Evolutionary conservation across 768 basidiomycete species (phyloP), one percentile per base, ranked within the genome.

Genomic region (Podaxis pistillaris): DNA sequence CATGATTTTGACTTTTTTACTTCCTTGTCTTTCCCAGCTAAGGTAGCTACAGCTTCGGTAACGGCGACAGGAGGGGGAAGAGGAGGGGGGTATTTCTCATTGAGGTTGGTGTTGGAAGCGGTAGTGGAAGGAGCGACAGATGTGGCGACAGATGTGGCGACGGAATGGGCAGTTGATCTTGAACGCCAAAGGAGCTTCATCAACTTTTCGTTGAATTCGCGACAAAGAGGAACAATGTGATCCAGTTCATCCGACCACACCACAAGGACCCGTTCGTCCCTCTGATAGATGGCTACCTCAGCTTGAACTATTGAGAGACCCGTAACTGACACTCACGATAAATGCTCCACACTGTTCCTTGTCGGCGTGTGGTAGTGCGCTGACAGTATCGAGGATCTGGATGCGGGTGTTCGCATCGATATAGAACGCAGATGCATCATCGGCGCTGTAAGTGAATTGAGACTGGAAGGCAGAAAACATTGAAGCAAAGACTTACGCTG

Each of bases 311-410:
- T 7, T 36, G n/a, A 37, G 30, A 60, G 57, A 36, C 56, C 13
- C 9, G 24, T 49, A 22, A 40, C 37, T 56, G 60, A 53, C 51
- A 80, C 83, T 69, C 72, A 89, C 91, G 58, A 94, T 82, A 71
- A 96, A 96, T 12, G 94, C 94, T 19, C 88, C 94, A 55, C 90
- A 93, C 68, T 95, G 93, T 70, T 95, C 93, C 77, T 94, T 95
- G 71, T 95, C 91, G 6, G 93, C 93, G 44, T 83, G 81, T 5
- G 88, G 84, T 46, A 96, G 77, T 61, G 84, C 80, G 57, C 71
- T 68, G 67, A 95, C 85, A 15, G 84, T 84, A 63, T 91, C 88
- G 26, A 96, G 73, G 60, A 96, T 86, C 74, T 96, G 94, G 57
- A 96, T 95, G 5, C 92, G 88, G 1, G 93, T 95, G 70, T 94